Evolutionary conservation across 371 early-diverging fungal genomes (phyloP), one percentile per base, ranked within the genome.

Genomic region (Neoconidiobolus thromboides): DNA sequence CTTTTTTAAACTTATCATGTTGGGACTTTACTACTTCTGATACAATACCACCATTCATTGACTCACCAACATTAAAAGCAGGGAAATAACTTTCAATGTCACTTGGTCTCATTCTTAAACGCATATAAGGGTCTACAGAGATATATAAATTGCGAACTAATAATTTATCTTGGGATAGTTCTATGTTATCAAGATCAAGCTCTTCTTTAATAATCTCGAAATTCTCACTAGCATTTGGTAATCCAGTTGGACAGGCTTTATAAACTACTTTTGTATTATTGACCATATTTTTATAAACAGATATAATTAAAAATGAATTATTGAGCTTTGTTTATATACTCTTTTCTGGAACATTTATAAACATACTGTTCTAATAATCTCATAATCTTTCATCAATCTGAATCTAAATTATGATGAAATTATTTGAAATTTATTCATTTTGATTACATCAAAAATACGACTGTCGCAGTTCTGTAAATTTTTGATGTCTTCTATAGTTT

Each of bases 111-210:
- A 87, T 84, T 54, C 78, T 73, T 14, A 79, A 80, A 61, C 84
- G 81, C 73, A 80, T 74, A 51, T 77, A 71, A 12, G 80, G 80
- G 58, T 77, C 80, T 37, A 79, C 61, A 1, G 75, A 73, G n/a
- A 77, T 43, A 66, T 67, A 74, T 9, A 72, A 64, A 63, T 68
- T 68, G 63, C 81, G 77, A 12, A 83, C 36, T 2, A 83, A 65
- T 43, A 82, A 66, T 5, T 78, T 71, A 48, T 76, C 78, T 10
- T 80, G 71, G 9, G 66, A 66, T 37, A 83, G 68, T 0, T 64
- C 66, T 36, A 65, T 57, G 26, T 68, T 65, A 39, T 73, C 72
- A 10, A 72, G 66, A 54, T 75, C 71, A 48, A 79, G 70, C n/a
- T 70, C 63, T n/a, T 62, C 56, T 52, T 71, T 69, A 43, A 59